These are phyloP conservation scores for Solanum hybrid DNA, from an alignment of 305 asterid genomes.

Conservation along the genomic window DNA sequence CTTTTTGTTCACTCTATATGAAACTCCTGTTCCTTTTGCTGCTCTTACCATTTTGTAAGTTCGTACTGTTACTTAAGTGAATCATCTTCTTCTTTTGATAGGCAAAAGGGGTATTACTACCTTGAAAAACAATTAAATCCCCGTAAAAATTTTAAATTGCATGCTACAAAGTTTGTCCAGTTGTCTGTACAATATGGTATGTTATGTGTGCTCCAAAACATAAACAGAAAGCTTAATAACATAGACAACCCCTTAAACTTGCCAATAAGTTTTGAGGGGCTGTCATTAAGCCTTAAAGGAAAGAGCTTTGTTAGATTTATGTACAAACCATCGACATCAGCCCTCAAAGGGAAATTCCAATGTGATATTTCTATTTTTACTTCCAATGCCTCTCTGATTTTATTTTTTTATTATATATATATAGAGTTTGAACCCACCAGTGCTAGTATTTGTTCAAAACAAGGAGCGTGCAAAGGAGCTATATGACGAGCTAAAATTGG, in stretches of 20 bases:
- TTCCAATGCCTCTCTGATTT: background rate
- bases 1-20: background rate
- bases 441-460: conserved; percentile 80
- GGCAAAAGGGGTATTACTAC: background rate
- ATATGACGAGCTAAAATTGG: conserved; percentile 54
- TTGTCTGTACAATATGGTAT: background rate
- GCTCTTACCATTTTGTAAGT: background rate
- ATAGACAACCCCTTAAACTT: background rate
- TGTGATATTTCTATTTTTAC: background rate
- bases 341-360: background rate
- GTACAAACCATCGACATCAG: background rate
- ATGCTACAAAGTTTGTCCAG: background rate
- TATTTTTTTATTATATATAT: background rate
- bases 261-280: background rate
- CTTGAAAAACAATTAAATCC: background rate
- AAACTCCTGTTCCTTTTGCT: background rate
- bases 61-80: background rate
- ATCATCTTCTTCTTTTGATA: background rate
- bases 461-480: conserved; percentile 82
- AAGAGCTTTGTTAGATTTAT: background rate
- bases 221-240: background rate
- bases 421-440: conserved; percentile 79
- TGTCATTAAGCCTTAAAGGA: background rate
- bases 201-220: background rate
- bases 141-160: background rate